Percentiles rank a stretch among this genome's conserved stretches.
These are phyloP conservation scores for Blastobotrys chiropterorum DNA, from an alignment of 805 yeast species.

Conservation along the genomic window DNA sequence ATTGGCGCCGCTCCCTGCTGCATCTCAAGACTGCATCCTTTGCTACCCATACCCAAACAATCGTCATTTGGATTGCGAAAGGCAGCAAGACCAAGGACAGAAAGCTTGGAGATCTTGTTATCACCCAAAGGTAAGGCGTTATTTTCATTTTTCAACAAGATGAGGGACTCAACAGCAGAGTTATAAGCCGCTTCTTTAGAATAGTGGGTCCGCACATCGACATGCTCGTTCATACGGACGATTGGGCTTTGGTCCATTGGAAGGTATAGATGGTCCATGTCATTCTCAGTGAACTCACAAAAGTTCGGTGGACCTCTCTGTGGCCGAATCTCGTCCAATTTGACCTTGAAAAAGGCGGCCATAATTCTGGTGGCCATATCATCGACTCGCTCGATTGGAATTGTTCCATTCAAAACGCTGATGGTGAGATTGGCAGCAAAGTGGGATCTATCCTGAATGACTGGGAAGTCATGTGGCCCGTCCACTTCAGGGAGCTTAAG, in stretches of 20 bases:
- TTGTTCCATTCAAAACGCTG: conserved; percentile 49
- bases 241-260: conserved; percentile 28
- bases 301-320: conserved; percentile 45
- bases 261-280: conserved; percentile 31
- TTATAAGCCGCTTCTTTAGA: conserved; percentile 43
- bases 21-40: too few relatives aligned
- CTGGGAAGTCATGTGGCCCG: too few relatives aligned
- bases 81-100: conserved; percentile 51
- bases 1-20: too few relatives aligned
- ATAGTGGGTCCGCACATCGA: conserved; percentile 45
- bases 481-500: conserved; percentile 49
- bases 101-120: conserved; percentile 32
- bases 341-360: conserved; percentile 48
- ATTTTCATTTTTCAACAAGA: conserved; percentile 47
- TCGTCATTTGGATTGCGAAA: conserved; percentile 45
- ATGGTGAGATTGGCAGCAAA: conserved; percentile 44
- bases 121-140: conserved; percentile 48
- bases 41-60: conserved; percentile 47
- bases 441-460: too few relatives aligned
- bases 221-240: conserved; percentile 51
- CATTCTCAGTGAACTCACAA: conserved; percentile 45
- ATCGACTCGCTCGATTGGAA: conserved; percentile 46
- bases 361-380: conserved; percentile 59
- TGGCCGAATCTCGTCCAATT: conserved; percentile 29
- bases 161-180: conserved; percentile 53